These are phyloP conservation scores for Fusarium sp. DNA, from an alignment of 2,329 filamentous ascomycete genomes.

Conservation along the genomic window DNA sequence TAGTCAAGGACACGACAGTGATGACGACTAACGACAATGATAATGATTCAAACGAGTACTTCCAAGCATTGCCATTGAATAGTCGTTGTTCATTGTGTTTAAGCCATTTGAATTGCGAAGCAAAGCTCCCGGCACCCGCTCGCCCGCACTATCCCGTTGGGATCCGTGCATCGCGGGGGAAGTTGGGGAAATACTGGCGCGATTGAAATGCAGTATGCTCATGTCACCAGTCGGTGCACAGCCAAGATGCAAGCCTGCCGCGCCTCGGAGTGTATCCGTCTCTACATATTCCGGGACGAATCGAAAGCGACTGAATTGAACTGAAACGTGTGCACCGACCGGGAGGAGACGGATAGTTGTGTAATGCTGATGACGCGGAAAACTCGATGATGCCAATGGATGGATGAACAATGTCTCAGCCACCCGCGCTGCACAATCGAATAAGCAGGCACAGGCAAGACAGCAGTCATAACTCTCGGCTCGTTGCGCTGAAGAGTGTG, in stretches of 20 bases:
- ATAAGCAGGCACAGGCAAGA: slow-evolving; percentile 26
- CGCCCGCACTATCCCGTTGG: slow-evolving; percentile 48
- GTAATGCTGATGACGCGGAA: slow-evolving; percentile 33
- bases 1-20: neutral
- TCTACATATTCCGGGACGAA: slow-evolving; percentile 22
- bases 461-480: slow-evolving; percentile 21
- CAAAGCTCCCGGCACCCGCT: slow-evolving; percentile 46
- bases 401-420: slow-evolving; percentile 43
- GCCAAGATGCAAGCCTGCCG: slow-evolving; percentile 32
- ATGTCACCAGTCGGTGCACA: slow-evolving; percentile 34
- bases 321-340: slow-evolving; percentile 30
- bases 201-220: slow-evolving; percentile 38
- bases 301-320: slow-evolving; percentile 23
- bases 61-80: neutral
- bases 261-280: slow-evolving; percentile 39
- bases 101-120: slow-evolving; percentile 10
- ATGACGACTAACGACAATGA: neutral
- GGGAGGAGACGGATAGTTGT: slow-evolving; percentile 44
- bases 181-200: slow-evolving; percentile 49
- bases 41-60: neutral
- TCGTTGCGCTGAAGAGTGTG: slow-evolving; percentile 6
- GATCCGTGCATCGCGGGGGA: slow-evolving; percentile 51
- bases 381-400: slow-evolving; percentile 34
- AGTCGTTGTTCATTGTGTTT: slow-evolving; percentile 1
- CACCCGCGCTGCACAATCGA: slow-evolving; percentile 11